Base-by-base conservation (phyloP, 306 rosid species). In the Fragaria ananassa region DNA sequence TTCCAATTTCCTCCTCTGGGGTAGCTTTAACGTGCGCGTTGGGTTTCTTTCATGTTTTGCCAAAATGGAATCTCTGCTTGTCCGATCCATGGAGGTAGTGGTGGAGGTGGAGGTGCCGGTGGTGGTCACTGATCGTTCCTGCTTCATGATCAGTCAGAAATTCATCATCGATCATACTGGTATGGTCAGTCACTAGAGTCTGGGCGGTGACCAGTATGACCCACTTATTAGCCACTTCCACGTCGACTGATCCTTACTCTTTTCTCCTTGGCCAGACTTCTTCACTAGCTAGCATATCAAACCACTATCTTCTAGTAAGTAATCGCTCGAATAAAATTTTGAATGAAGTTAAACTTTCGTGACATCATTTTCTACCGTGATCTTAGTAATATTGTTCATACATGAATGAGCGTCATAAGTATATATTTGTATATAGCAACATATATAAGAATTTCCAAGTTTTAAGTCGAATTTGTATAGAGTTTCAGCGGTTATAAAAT, bases 1-100 rank as follows among this genome's bases (percentile, higher is more conserved):
- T 60, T 13, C 39, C 66, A 60, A 60, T 27, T 58, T 58, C 65
- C 39, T 42, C 46, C 3, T 27, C 25, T 57, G 31, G 63, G 63
- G 63, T 57, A 58, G 65, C 65, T 58, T 78, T 86, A 86, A 85
- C 89, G 96, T 89, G 93, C 85, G 87, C 78, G 90, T 85, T 80
- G 85, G 88, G 97, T 86, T 88, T 84, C 91, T 90, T 89, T 92
- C 89, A 88, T 77, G 84, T 76, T 57, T 84, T 78, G 81, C 84
- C 81, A 86, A 83, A 68, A 83, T 89, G 92, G 93, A 90, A 86
- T 92, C 87, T 41, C 82, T 87, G 71, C 74, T 58, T 74, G 85
- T 82, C 80, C 81, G 9, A 23, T 64, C 69, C 23, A 63, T 34
- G 42, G 10, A 62, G 39, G 42, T 82, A 70, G 70, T 76, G 71